Conservation (phyloP, 176 grass and related monocot species). For the Aegilops longissima region DNA sequence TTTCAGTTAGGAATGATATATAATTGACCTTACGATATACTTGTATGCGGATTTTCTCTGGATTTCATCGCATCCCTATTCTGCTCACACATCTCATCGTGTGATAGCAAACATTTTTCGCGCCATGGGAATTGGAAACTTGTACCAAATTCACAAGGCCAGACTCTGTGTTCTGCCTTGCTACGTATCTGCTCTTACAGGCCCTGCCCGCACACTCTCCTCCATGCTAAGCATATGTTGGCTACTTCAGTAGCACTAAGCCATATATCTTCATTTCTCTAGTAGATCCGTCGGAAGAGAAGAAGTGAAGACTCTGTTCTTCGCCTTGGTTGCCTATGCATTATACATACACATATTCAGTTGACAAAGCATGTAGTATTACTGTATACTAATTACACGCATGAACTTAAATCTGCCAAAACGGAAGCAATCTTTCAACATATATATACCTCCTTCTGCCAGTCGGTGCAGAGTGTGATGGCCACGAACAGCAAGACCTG, state of each 20-base stretch:
- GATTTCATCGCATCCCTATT: too few relatives aligned
- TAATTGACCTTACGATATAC: too few relatives aligned
- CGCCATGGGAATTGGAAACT: not conserved
- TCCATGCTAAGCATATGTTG: not conserved
- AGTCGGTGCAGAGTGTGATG: slow-evolving; percentile 55
- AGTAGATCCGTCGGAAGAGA: slow-evolving; percentile 34
- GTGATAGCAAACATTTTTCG: too few relatives aligned
- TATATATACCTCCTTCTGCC: slow-evolving; percentile 56
- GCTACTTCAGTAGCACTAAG: not conserved
- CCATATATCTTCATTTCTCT: slow-evolving; percentile 8
- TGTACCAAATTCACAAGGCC: not conserved
- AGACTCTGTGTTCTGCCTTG: not conserved
- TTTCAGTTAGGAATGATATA: too few relatives aligned
- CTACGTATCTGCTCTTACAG: too few relatives aligned
- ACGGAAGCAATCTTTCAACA: not conserved
- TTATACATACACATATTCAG: not conserved
- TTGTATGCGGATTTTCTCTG: too few relatives aligned
- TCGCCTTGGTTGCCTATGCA: slow-evolving; percentile 21
- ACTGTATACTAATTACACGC: not conserved
- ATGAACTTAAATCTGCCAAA: not conserved
- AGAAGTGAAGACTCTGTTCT: slow-evolving; percentile 56
- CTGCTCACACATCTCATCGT: too few relatives aligned
- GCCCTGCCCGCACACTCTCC: too few relatives aligned
- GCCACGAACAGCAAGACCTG: slow-evolving; percentile 43
- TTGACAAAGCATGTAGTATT: not conserved